Conservation (phyloP, 202 grass and related monocot species). For the Setaria italica region DNA sequence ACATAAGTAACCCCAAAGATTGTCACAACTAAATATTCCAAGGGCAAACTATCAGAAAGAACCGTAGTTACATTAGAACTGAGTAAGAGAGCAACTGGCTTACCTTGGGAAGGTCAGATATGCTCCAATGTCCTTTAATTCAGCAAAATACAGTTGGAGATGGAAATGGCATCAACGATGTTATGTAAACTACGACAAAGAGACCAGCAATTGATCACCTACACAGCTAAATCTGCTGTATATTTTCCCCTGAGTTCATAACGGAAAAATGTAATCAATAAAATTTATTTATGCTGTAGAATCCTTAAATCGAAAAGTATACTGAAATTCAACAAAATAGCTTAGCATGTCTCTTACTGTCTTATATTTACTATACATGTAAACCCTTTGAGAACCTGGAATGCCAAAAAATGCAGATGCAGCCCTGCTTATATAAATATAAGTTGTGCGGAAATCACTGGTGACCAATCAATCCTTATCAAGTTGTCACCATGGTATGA, state of each 20-base stretch:
- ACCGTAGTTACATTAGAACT: not conserved
- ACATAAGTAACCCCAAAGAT: not conserved
- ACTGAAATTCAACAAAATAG: slow-evolving; percentile 8
- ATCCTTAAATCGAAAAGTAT: not conserved
- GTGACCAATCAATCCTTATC: not conserved
- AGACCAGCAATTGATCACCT: slow-evolving; percentile 1
- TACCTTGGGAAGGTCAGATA: slow-evolving; percentile 21
- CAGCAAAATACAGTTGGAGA: slow-evolving; percentile 2
- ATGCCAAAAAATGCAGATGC: not conserved
- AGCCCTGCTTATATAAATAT: not conserved
- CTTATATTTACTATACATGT: not conserved
- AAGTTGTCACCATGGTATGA: not conserved
- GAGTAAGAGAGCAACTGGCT: not conserved
- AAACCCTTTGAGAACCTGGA: not conserved
- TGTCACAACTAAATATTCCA: not conserved
- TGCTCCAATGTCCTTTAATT: slow-evolving; percentile 2
- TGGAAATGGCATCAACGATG: slow-evolving; percentile 7
- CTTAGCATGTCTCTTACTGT: not conserved
- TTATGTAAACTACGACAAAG: slow-evolving; percentile 13
- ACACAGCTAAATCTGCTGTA: not conserved
- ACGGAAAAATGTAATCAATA: not conserved
- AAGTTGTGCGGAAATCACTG: not conserved
- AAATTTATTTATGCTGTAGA: not conserved
- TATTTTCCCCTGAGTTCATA: not conserved
- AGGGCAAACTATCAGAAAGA: slow-evolving; percentile 1